Base-by-base conservation (phyloP, 2,329 filamentous ascomycete species). In the Hypoxylon sp. region DNA sequence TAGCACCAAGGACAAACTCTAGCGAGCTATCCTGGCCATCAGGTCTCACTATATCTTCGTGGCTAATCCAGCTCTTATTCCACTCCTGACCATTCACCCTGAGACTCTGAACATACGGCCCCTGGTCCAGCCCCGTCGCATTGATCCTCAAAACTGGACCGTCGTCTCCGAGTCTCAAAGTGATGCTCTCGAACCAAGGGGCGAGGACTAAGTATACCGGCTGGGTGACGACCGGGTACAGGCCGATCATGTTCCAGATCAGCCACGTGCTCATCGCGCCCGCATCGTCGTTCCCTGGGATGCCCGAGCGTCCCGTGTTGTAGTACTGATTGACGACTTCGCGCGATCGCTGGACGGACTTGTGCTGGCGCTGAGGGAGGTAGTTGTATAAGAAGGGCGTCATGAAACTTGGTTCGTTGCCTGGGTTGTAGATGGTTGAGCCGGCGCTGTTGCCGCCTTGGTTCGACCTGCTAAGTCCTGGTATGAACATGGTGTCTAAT, bases 181-280 rank as follows among this genome's bases (percentile, higher is more conserved):
- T 84, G 61, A 87, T 78, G 2, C 82, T 77, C 2, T 79, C 80
- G 65, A 88, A 86, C 77, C 82, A 84, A 0, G 85, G 83, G 6
- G 82, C 80, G 1, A 83, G 78, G n/a, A 88, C 78, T 0, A 88
- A 76, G 70, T 88, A 88, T 0, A 85, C 85, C 0, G 86, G 85
- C 73, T 89, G 86, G 0, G 86, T 86, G 0, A 86, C 87, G 35
- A 89, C 80, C 0, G 87, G 86, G 31, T 87, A 88, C 6, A 88
- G 72, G 2, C 85, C 85, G 27, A 87, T 80, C 82, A 87, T 85
- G 62, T 85, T 83, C 82, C 87, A 88, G 19, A 87, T 75, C 3
- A 87, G 76, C 82, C 85, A 87, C n/a, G 82, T 84, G 71, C 88
- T 86, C 85, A 89, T 87, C 0, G 86, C 84, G 2, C 87, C 87